These are phyloP conservation scores for Penicillium verhagenii DNA, from an alignment of 495 filamentous ascomycete species.

Conservation along the genomic window DNA sequence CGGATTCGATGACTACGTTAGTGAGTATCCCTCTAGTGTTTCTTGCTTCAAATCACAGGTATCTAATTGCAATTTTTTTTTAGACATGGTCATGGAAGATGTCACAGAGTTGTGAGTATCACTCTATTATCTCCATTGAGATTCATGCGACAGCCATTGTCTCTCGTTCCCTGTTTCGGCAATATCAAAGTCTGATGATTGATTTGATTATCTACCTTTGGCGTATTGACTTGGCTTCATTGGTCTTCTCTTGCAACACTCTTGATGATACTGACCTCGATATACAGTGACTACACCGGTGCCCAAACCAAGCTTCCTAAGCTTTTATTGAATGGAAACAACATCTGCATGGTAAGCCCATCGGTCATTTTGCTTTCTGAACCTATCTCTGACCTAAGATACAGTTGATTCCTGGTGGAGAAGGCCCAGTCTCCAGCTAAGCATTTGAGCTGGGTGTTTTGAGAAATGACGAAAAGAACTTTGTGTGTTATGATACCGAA, in stretches of 20 bases:
- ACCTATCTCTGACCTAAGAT: constrained; percentile 7
- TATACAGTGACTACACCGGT: constrained; percentile 78
- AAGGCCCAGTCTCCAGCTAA: constrained; percentile 59
- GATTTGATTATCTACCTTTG: neutral
- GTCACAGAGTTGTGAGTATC: constrained; percentile 89
- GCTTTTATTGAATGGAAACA: constrained; percentile 97
- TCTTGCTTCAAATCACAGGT: neutral
- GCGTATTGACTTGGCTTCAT: neutral
- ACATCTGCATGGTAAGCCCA: constrained; percentile 89
- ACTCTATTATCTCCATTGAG: neutral
- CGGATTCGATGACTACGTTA: constrained; percentile 99
- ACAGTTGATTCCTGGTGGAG: constrained; percentile 85
- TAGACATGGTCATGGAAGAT: constrained; percentile 97
- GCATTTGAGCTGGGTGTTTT: constrained; percentile 17
- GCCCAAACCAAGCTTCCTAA: constrained; percentile 83
- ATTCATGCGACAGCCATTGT: neutral
- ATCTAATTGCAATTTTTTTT: constrained; percentile 11
- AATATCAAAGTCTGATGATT: neutral
- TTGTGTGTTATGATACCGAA: constrained; percentile 36
- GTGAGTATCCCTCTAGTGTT: constrained; percentile 58
- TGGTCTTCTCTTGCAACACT: neutral
- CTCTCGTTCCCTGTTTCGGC: neutral
- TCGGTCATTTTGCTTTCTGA: neutral
- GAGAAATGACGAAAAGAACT: constrained; percentile 24
- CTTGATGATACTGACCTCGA: constrained; percentile 19